Percentiles rank a stretch among this genome's conserved stretches.
These are phyloP conservation scores for Hyphopichia homilentoma DNA, from an alignment of 805 yeast genomes.

Conservation along the genomic window DNA sequence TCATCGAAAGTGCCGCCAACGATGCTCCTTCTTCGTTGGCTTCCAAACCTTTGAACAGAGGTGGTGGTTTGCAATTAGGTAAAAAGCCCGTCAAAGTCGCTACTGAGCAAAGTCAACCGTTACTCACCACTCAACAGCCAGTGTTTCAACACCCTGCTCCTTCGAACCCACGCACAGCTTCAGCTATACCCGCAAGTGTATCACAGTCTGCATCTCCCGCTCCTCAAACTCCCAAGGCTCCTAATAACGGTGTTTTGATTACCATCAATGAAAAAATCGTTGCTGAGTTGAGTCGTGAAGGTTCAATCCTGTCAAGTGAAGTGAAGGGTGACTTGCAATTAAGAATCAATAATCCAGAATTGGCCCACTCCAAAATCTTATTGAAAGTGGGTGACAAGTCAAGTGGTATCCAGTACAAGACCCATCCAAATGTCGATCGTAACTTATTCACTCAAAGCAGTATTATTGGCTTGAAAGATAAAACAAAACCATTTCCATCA, in stretches of 20 bases:
- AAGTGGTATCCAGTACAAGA: constrained; percentile 68
- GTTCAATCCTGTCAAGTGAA: constrained; percentile 64
- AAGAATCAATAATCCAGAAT: constrained; percentile 73
- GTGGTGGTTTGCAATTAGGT: constrained; percentile 79
- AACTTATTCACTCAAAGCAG: constrained; percentile 53
- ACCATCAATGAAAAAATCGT: constrained; percentile 72
- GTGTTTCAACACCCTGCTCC: constrained; percentile 24
- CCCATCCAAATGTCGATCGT: constrained; percentile 95
- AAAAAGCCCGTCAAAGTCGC: constrained; percentile 38
- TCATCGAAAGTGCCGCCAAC: constrained; percentile 13
- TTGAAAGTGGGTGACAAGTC: constrained; percentile 48
- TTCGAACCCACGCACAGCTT: constrained; percentile 18
- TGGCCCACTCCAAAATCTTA: constrained; percentile 63
- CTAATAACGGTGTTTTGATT: constrained; percentile 76
- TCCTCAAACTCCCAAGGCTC: constrained; percentile 22
- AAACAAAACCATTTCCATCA: constrained; percentile 78
- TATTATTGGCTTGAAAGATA: constrained; percentile 72
- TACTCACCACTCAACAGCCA: constrained; percentile 28
- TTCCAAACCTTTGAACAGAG: constrained; percentile 28
- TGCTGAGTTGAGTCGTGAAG: constrained; percentile 82
- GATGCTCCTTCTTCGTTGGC: constrained; percentile 7
- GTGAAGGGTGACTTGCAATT: constrained; percentile 88
- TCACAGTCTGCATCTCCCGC: constrained; percentile 21
- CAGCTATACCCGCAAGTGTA: constrained; percentile 12
- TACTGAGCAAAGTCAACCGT: constrained; percentile 26